Evolutionary conservation across 345 rosid genomes (phyloP).

Genomic region (Brassica juncea): DNA sequence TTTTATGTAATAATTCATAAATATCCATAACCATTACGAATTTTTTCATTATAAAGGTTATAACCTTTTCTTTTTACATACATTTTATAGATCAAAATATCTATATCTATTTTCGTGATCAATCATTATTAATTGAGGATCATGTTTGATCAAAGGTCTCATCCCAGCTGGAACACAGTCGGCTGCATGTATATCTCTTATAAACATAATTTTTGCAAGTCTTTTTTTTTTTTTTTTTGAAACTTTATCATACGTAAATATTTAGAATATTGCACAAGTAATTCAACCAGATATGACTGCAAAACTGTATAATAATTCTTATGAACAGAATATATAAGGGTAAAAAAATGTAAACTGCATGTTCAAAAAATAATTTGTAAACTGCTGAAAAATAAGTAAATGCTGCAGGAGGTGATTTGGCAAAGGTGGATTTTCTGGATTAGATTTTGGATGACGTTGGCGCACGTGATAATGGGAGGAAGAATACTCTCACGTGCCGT

Average conservation of each 20-base stretch:
- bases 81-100: not conserved
- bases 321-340: too few species aligned
- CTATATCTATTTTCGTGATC: not conserved
- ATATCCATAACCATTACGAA: not conserved
- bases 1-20: not conserved
- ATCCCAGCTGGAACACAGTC: not conserved
- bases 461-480: not conserved
- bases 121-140: not conserved
- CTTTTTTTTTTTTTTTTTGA: not conserved
- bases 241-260: not conserved
- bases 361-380: too few species aligned
- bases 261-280: not conserved
- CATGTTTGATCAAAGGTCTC: not conserved
- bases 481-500: slow-evolving; percentile 22
- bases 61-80: not conserved
- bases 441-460: slow-evolving; percentile 39
- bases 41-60: not conserved
- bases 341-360: not conserved
- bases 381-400: not conserved
- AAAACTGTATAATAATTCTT: not conserved
- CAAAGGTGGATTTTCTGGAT: slow-evolving; percentile 34
- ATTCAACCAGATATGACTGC: not conserved
- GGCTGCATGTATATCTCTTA: not conserved
- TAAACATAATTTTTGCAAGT: not conserved
- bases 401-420: slow-evolving; percentile 13